Percentiles rank a stretch among this genome's conserved stretches.
phyloP scores from a whole-genome alignment of 306 rosid genomes.

The Erythrophleum fordii region DNA sequence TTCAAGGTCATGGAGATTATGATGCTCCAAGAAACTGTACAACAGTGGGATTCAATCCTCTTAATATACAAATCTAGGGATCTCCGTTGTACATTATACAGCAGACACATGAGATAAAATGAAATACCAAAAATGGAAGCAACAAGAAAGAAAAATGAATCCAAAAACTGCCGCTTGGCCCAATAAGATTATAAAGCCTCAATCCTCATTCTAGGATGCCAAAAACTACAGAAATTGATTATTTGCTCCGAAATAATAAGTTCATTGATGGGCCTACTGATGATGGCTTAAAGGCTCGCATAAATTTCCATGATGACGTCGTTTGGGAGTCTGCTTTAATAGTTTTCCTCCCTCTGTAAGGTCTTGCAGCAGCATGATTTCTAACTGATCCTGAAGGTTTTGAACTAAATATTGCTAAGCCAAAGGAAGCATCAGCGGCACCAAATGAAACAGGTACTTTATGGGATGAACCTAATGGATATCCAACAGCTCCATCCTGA shows the following conservation, averaged over 20 bases:
- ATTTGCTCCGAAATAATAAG: slow-evolving; percentile 72
- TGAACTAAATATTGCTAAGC: slow-evolving; percentile 65
- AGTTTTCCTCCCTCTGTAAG: slow-evolving; percentile 59
- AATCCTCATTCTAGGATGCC: slow-evolving; percentile 44
- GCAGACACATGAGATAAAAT: slow-evolving; percentile 46
- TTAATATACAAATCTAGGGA: slow-evolving; percentile 55
- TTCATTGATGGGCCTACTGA: slow-evolving; percentile 78
- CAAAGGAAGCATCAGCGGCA: slow-evolving; percentile 63
- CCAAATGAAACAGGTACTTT: slow-evolving; percentile 81
- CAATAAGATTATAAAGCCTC: slow-evolving; percentile 33
- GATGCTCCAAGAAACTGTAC: slow-evolving; percentile 55
- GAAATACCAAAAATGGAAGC: slow-evolving; percentile 61
- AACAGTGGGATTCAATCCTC: slow-evolving; percentile 47
- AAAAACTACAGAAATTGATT: slow-evolving; percentile 50
- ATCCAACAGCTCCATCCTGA: slow-evolving; percentile 96
- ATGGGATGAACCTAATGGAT: slow-evolving; percentile 64
- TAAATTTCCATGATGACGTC: slow-evolving; percentile 75
- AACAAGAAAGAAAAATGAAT: slow-evolving; percentile 37
- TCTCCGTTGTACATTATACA: slow-evolving; percentile 52
- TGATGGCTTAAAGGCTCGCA: slow-evolving; percentile 83
- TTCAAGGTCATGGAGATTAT: slow-evolving; percentile 35
- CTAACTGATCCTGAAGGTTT: slow-evolving; percentile 58
- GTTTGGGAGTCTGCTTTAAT: slow-evolving; percentile 58
- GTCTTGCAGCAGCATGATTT: slow-evolving; percentile 59
- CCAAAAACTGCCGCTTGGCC: slow-evolving; percentile 36